phyloP scores from a whole-genome alignment of 305 asterid species.

The Solanum hybrid region DNA sequence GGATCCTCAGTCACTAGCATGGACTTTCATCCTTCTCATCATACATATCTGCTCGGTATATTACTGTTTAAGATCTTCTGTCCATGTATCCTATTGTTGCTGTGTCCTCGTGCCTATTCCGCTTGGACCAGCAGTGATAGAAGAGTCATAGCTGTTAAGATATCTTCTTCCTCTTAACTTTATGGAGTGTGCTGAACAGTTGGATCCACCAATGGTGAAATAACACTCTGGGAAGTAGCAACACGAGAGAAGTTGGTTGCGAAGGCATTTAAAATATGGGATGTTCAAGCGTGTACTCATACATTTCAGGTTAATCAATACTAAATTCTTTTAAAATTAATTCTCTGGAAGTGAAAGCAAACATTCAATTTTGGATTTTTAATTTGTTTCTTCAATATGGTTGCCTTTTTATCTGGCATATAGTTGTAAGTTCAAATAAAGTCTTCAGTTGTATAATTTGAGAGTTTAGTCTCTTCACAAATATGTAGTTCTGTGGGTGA shows the following conservation, averaged over 20 bases:
- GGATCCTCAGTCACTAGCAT: conserved; percentile 68
- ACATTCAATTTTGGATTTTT: background rate
- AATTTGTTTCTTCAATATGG: background rate
- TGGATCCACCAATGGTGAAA: conserved; percentile 64
- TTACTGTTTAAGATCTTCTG: background rate
- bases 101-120: background rate
- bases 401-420: background rate
- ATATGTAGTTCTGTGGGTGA: background rate
- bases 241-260: conserved; percentile 50
- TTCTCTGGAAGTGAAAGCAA: conserved; percentile 4
- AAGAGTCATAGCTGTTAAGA: background rate
- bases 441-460: background rate
- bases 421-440: background rate
- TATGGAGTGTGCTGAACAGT: conserved; percentile 27
- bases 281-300: conserved; percentile 40
- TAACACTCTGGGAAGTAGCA: conserved; percentile 68
- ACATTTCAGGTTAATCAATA: conserved; percentile 43
- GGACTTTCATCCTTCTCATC: conserved; percentile 75
- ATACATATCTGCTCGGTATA: conserved; percentile 67
- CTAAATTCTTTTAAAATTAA: background rate
- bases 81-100: background rate
- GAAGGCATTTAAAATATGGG: conserved; percentile 68
- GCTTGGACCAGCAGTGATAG: conserved; percentile 4
- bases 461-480: background rate
- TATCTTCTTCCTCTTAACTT: conserved; percentile 4